These are phyloP conservation scores for Trichoderma brevicompactum DNA, from an alignment of 2,329 filamentous ascomycete species.

Conservation along the genomic window DNA sequence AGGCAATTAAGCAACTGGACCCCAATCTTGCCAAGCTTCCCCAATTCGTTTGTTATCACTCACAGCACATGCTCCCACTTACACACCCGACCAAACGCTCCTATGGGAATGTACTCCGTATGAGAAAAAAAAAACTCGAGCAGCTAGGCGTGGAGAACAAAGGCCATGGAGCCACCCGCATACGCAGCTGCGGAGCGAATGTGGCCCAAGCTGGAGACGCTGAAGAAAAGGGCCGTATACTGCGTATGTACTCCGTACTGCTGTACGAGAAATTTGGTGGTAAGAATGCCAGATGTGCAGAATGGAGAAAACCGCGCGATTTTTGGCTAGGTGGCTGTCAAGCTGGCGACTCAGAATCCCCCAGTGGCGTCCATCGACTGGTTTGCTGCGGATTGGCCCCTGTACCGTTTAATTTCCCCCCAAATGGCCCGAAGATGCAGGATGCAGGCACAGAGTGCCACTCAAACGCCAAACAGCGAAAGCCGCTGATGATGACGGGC, in stretches of 20 bases:
- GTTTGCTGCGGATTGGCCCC: conserved; percentile 24
- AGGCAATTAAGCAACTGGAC: conserved; percentile 13
- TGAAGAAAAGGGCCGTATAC: conserved; percentile 28
- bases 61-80: conserved; percentile 21
- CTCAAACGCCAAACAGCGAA: conserved; percentile 15
- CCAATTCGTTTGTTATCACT: conserved; percentile 14
- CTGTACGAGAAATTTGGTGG: conserved; percentile 7
- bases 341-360: conserved; percentile 20
- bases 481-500: background rate
- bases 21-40: conserved; percentile 8
- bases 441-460: conserved; percentile 25
- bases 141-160: conserved; percentile 18
- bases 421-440: conserved; percentile 26
- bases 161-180: conserved; percentile 17
- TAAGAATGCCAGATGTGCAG: background rate
- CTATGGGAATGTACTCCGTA: background rate
- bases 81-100: background rate
- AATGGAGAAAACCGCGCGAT: conserved; percentile 22
- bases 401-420: conserved; percentile 25
- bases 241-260: conserved; percentile 9
- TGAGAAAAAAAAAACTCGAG: background rate
- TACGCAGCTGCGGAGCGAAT: conserved; percentile 26
- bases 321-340: conserved; percentile 20
- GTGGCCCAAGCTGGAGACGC: conserved; percentile 25
- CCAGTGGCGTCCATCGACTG: conserved; percentile 19